These are phyloP conservation scores for Yamadazyma laniorum DNA, from an alignment of 805 yeast species.

Conservation along the genomic window DNA sequence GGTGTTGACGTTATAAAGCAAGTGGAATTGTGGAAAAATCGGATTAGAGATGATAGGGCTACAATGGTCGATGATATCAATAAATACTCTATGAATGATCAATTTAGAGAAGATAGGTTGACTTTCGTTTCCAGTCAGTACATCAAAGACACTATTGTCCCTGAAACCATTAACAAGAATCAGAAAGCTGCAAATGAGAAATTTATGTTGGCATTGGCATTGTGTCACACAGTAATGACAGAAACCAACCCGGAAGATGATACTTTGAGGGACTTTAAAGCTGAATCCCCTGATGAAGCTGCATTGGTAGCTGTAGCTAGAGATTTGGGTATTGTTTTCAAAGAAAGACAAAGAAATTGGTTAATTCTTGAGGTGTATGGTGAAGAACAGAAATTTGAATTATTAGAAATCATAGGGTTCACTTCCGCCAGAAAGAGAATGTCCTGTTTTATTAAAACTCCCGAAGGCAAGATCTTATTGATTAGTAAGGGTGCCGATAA, in stretches of 20 bases:
- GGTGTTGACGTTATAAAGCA: slow-evolving; percentile 69
- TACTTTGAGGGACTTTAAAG: slow-evolving; percentile 52
- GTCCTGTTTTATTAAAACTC: slow-evolving; percentile 61
- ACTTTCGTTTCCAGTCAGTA: slow-evolving; percentile 65
- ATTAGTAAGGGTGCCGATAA: slow-evolving; percentile 76
- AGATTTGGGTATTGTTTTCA: slow-evolving; percentile 66
- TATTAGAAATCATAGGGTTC: slow-evolving; percentile 60
- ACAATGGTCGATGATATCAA: slow-evolving; percentile 53
- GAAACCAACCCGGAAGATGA: slow-evolving; percentile 45
- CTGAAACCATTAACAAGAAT: slow-evolving; percentile 23
- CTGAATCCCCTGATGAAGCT: slow-evolving; percentile 83
- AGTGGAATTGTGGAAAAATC: slow-evolving; percentile 48
- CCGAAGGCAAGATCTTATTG: slow-evolving; percentile 43
- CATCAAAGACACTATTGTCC: slow-evolving; percentile 48
- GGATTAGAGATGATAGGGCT: slow-evolving; percentile 55
- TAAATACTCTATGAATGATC: slow-evolving; percentile 43
- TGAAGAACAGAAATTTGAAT: slow-evolving; percentile 39
- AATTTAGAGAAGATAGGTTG: slow-evolving; percentile 47
- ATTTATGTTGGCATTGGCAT: slow-evolving; percentile 64
- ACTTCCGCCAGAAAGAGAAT: slow-evolving; percentile 74
- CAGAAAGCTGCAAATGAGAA: slow-evolving; percentile 51
- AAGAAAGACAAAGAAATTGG: slow-evolving; percentile 50
- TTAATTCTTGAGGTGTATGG: slow-evolving; percentile 49
- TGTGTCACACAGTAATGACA: slow-evolving; percentile 75
- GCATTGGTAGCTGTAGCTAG: slow-evolving; percentile 77